These are phyloP conservation scores for Luzula sylvatica DNA, from an alignment of 176 grass and related monocot genomes.

Conservation along the genomic window DNA sequence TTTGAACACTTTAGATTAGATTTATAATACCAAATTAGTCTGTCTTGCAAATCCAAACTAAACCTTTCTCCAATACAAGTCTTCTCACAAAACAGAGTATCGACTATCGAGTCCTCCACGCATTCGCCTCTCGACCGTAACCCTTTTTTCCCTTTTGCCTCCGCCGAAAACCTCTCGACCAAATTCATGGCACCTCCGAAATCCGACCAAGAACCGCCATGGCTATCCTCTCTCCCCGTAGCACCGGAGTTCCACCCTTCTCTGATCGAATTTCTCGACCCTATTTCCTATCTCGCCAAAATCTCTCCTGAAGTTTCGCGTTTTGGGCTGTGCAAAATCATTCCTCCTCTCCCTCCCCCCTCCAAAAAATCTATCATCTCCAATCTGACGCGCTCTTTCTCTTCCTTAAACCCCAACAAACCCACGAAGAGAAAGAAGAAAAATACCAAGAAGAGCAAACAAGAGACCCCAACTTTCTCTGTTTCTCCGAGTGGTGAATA, in stretches of 20 bases:
- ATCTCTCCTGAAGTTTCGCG: slow-evolving; percentile 59
- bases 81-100: neutral
- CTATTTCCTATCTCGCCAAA: slow-evolving; percentile 68
- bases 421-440: neutral
- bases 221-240: slow-evolving; percentile 66
- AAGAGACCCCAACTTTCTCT: slow-evolving; percentile 43
- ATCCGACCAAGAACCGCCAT: slow-evolving; percentile 24
- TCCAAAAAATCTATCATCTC: slow-evolving; percentile 58
- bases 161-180: neutral
- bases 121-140: neutral
- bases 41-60: too few species aligned
- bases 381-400: slow-evolving; percentile 84
- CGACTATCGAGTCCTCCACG: neutral
- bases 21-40: too few species aligned
- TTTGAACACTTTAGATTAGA: too few species aligned
- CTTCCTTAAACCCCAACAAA: slow-evolving; percentile 32
- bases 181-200: slow-evolving; percentile 5
- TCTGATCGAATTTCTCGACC: slow-evolving; percentile 66
- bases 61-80: neutral
- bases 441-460: neutral
- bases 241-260: slow-evolving; percentile 90
- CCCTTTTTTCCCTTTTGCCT: neutral
- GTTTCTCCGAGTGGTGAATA: slow-evolving; percentile 49
- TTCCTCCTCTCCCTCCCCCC: slow-evolving; percentile 47
- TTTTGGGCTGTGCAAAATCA: slow-evolving; percentile 86